Conservation (phyloP, 2,329 filamentous ascomycete species). For the Mollisiaceae sp. region DNA sequence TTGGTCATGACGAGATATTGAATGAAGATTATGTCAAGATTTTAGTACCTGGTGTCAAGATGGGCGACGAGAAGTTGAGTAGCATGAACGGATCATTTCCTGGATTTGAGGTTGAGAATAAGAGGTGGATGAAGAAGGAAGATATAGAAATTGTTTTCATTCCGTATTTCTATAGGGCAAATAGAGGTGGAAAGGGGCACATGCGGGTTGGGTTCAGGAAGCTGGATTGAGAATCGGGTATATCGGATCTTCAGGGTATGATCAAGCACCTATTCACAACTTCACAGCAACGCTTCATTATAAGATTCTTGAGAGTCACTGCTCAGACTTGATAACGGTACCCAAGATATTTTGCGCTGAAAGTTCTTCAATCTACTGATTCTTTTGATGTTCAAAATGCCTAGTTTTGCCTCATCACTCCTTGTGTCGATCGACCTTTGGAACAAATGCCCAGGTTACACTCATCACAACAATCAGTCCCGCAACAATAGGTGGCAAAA, state of each 20-base stretch:
- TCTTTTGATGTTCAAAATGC: too few species aligned
- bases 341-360: background rate
- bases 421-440: constrained; percentile 17
- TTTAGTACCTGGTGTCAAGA: constrained; percentile 16
- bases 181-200: constrained; percentile 55
- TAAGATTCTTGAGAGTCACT: too few species aligned
- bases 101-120: background rate
- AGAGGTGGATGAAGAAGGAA: constrained; percentile 27
- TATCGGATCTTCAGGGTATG: background rate
- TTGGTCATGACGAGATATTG: constrained; percentile 23
- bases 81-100: background rate
- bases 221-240: background rate
- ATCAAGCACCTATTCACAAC: background rate
- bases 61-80: constrained; percentile 25
- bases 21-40: constrained; percentile 18
- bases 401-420: background rate
- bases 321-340: too few species aligned
- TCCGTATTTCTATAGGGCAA: constrained; percentile 60
- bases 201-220: constrained; percentile 33
- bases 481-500: constrained; percentile 58
- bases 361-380: background rate
- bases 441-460: constrained; percentile 53
- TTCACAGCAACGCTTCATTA: too few species aligned
- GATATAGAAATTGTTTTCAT: constrained; percentile 50
- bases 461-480: constrained; percentile 52